Percentiles rank a stretch among this genome's conserved stretches.
Evolutionary conservation across 169 alveolate genomes (phyloP).

Genomic region (Cryptosporidium bovis): DNA sequence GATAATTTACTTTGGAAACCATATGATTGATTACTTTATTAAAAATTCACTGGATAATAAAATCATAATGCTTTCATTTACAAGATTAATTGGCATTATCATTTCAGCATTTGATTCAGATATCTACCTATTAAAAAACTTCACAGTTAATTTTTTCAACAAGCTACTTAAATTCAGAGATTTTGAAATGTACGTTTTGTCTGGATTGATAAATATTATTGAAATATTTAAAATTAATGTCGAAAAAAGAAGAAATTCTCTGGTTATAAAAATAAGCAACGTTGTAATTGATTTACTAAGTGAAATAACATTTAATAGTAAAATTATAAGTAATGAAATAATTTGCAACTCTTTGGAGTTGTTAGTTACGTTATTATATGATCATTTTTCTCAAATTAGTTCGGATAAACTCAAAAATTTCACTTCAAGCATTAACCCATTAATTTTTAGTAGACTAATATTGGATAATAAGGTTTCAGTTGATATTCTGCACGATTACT

Average conservation of each 20-base stretch:
- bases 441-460: slow-evolving; percentile 22
- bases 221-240: neutral
- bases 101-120: slow-evolving; percentile 33
- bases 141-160: slow-evolving; percentile 13
- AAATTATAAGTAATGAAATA: neutral
- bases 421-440: slow-evolving; percentile 9
- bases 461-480: slow-evolving; percentile 20
- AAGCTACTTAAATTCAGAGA: neutral
- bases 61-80: slow-evolving; percentile 22
- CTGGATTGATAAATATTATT: slow-evolving; percentile 29
- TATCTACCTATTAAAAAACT: slow-evolving; percentile 1
- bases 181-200: slow-evolving; percentile 23
- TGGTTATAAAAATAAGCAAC: slow-evolving; percentile 2
- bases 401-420: slow-evolving; percentile 1
- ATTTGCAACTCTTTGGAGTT: slow-evolving; percentile 21
- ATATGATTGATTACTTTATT: neutral
- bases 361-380: slow-evolving; percentile 12
- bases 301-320: slow-evolving; percentile 21
- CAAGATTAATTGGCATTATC: slow-evolving; percentile 37
- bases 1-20: slow-evolving; percentile 42
- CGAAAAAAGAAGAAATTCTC: neutral
- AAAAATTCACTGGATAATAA: neutral
- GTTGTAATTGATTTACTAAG: slow-evolving; percentile 15
- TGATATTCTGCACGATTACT: slow-evolving; percentile 34
- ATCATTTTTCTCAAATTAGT: neutral